Conservation (phyloP, 768 basidiomycete species). For the Phlegmacium glaucopus region DNA sequence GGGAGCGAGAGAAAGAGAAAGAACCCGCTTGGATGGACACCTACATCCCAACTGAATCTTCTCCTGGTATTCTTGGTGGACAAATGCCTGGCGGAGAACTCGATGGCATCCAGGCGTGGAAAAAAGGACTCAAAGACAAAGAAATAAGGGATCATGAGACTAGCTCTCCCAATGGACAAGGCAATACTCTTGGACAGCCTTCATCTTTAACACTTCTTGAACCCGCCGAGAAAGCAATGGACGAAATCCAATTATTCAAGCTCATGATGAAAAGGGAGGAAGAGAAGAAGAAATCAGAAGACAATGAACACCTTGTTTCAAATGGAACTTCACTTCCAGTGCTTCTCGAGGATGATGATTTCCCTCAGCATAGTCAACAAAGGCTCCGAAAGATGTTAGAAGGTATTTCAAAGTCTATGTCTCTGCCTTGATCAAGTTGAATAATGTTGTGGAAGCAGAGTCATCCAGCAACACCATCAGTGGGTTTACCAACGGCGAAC, state of each 20-base stretch:
- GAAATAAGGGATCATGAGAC: slow-evolving; percentile 25
- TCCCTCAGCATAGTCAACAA: background rate
- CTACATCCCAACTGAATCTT: slow-evolving; percentile 62
- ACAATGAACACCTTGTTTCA: slow-evolving; percentile 2
- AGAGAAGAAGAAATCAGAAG: slow-evolving; percentile 37
- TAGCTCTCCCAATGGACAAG: slow-evolving; percentile 3
- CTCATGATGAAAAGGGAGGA: slow-evolving; percentile 81
- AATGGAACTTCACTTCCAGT: background rate
- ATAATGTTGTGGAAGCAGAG: background rate
- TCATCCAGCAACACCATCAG: background rate
- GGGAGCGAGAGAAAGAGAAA: slow-evolving; percentile 68
- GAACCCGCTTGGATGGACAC: slow-evolving; percentile 94
- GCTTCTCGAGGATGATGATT: background rate
- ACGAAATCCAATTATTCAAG: slow-evolving; percentile 84
- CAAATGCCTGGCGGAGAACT: slow-evolving; percentile 61
- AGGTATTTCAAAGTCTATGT: background rate
- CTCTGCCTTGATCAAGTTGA: background rate
- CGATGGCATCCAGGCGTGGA: slow-evolving; percentile 86
- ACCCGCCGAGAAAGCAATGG: slow-evolving; percentile 43
- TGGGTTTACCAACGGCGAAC: background rate
- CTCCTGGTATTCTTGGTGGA: slow-evolving; percentile 62
- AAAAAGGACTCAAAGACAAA: slow-evolving; percentile 78
- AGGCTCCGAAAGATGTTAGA: background rate
- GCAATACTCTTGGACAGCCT: background rate
- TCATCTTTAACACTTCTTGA: slow-evolving; percentile 12